These are phyloP conservation scores for Craterostigma plantagineum DNA, from an alignment of 257 asterid genomes.

Conservation along the genomic window DNA sequence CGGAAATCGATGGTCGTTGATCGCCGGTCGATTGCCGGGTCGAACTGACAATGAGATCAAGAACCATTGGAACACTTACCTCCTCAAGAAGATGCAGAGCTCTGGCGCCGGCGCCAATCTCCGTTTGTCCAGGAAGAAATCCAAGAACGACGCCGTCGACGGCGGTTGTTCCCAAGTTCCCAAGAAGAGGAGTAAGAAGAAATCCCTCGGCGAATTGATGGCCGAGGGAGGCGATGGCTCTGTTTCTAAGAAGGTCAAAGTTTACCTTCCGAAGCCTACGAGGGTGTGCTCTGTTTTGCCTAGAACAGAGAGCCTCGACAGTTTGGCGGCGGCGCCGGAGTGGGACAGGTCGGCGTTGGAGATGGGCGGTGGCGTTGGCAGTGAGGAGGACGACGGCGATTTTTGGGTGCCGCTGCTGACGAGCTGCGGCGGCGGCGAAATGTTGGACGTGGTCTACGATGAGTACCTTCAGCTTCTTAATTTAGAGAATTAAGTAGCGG, in stretches of 20 bases:
- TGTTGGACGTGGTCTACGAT: conserved; percentile 34
- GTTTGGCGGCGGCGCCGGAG: conserved; percentile 14
- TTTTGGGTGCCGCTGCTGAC: conserved; percentile 1
- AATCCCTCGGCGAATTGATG: too few relatives aligned
- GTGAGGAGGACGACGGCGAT: conserved; percentile 8
- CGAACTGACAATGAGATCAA: conserved; percentile 75
- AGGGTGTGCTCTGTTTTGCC: conserved; percentile 20
- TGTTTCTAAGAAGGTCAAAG: conserved; percentile 11
- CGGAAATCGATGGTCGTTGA: conserved; percentile 71
- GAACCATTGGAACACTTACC: conserved; percentile 55
- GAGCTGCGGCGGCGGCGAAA: conserved; percentile 12
- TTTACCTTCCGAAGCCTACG: conserved; percentile 30
- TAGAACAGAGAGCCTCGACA: conserved; percentile 21
- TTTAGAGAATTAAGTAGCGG: too few relatives aligned
- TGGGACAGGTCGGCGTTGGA: conserved; percentile 11
- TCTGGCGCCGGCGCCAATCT: conserved; percentile 6
- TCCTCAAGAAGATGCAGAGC: conserved; percentile 24
- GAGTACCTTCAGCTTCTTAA: conserved; percentile 41
- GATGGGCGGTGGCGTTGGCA: not conserved
- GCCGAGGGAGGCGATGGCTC: too few relatives aligned
- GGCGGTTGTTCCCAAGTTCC: not conserved
- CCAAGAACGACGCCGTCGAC: not conserved
- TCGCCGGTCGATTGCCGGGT: conserved; percentile 63
- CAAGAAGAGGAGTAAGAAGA: not conserved
- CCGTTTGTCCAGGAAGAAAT: not conserved